Conservation (phyloP, 1,284 basidiomycete species). For the Irpex sp. region DNA sequence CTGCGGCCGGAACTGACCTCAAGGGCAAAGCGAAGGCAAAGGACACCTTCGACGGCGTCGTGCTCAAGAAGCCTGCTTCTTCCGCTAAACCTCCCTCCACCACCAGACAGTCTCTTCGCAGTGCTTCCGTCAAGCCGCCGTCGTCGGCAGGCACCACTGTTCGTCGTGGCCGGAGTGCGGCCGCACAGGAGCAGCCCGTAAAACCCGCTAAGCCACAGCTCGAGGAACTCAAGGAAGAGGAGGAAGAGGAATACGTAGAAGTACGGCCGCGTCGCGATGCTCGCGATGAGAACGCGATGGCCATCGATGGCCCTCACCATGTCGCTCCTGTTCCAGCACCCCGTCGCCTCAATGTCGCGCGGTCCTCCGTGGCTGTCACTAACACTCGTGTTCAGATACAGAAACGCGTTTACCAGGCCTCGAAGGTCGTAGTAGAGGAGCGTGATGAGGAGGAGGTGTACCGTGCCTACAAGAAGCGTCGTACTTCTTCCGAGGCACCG, state of each 20-base stretch:
- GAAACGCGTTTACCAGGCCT: constrained; percentile 11
- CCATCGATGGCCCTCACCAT: constrained; percentile 40
- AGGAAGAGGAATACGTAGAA: constrained; percentile 17
- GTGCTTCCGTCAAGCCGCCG: constrained; percentile 5
- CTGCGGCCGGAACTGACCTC: constrained; percentile 22
- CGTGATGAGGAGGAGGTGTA: constrained; percentile 39
- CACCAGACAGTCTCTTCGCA: constrained; percentile 10
- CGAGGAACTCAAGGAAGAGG: constrained; percentile 30
- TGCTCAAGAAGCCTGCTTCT: constrained; percentile 43
- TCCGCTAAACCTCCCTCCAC: constrained; percentile 7
- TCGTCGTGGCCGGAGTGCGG: constrained; percentile 6
- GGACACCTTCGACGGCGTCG: constrained; percentile 52
- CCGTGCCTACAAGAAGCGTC: constrained; percentile 64
- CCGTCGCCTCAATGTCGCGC: constrained; percentile 26
- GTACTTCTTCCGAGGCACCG: constrained; percentile 67
- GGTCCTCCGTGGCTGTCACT: constrained; percentile 16
- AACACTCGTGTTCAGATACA: constrained; percentile 11
- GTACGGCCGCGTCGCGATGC: constrained; percentile 12
- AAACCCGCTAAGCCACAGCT: constrained; percentile 5
- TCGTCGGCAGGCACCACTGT: constrained; percentile 16
- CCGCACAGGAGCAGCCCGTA: neutral
- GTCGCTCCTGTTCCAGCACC: constrained; percentile 24
- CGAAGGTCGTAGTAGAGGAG: constrained; percentile 20
- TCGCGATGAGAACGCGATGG: constrained; percentile 52
- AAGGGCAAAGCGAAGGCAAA: constrained; percentile 47